phyloP scores from a whole-genome alignment of 1,139 yeast species.

The Sugiyamaella grinbergsii region DNA sequence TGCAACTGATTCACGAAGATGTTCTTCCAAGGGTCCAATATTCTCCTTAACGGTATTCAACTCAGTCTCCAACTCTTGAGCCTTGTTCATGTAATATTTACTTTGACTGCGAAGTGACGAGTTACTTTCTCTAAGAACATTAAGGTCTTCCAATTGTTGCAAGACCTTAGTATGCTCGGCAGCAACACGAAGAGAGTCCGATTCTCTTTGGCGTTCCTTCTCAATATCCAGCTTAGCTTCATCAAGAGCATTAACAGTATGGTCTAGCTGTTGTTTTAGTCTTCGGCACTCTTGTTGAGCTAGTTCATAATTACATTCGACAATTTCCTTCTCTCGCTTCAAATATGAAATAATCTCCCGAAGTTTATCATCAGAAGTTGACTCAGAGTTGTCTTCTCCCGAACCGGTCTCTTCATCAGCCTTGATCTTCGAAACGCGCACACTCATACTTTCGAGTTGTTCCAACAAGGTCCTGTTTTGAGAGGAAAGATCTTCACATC shows the following conservation, averaged over 20 bases:
- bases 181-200: conserved; percentile 47
- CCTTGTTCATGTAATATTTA: conserved; percentile 38
- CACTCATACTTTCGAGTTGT: conserved; percentile 56
- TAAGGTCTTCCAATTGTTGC: conserved; percentile 67
- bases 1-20: conserved; percentile 44
- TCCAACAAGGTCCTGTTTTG: conserved; percentile 71
- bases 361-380: conserved; percentile 44
- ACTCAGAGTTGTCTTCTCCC: conserved; percentile 34
- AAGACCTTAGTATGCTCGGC: conserved; percentile 57
- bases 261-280: conserved; percentile 45
- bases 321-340: conserved; percentile 75
- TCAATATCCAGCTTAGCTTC: conserved; percentile 40
- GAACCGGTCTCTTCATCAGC: conserved; percentile 10
- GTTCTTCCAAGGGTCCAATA: conserved; percentile 44
- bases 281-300: conserved; percentile 53
- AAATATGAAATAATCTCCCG: conserved; percentile 63
- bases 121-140: conserved; percentile 73
- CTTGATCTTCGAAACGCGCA: conserved; percentile 15
- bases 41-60: conserved; percentile 40
- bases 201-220: conserved; percentile 44
- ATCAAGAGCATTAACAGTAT: conserved; percentile 39
- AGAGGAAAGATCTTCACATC: conserved; percentile 58
- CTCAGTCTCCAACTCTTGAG: conserved; percentile 43
- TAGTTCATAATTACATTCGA: conserved; percentile 59
- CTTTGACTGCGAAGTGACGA: conserved; percentile 62